These are phyloP conservation scores for Lactifluus hygrophoroides DNA, from an alignment of 768 basidiomycete species.

Conservation along the genomic window DNA sequence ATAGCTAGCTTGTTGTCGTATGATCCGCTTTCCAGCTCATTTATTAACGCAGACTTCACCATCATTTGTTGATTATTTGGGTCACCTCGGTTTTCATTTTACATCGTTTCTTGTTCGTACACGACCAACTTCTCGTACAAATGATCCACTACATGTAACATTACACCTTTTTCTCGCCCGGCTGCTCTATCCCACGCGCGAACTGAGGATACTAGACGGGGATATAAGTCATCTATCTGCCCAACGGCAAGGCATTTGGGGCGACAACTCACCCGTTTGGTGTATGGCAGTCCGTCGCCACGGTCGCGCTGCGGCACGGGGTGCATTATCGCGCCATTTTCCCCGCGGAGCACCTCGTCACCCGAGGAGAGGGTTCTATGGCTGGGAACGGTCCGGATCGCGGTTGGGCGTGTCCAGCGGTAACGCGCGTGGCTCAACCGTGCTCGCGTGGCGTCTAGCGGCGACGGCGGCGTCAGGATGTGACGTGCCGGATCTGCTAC, in stretches of 20 bases:
- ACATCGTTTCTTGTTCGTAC: not conserved
- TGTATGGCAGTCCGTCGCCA: constrained; percentile 7
- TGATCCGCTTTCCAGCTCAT: not conserved
- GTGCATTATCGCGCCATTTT: constrained; percentile 7
- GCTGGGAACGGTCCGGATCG: constrained; percentile 5
- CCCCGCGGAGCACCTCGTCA: not conserved
- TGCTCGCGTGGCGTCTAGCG: not conserved
- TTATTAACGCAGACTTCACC: not conserved
- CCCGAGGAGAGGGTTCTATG: not conserved
- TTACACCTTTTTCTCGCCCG: not conserved
- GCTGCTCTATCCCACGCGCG: no score
- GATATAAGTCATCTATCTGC: not conserved
- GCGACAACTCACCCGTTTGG: constrained; percentile 6
- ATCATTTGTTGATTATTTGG: not conserved
- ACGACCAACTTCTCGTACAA: not conserved
- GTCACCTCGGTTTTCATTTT: not conserved
- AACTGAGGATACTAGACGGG: not conserved
- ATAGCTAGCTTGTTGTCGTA: not conserved
- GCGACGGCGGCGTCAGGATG: not conserved
- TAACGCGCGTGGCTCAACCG: not conserved
- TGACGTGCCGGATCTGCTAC: not conserved
- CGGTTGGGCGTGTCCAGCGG: not conserved
- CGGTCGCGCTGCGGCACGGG: constrained; percentile 8
- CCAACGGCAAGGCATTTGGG: not conserved
- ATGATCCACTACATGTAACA: not conserved